These are phyloP conservation scores for Penicillium herquei DNA, from an alignment of 495 filamentous ascomycete genomes.

Conservation along the genomic window DNA sequence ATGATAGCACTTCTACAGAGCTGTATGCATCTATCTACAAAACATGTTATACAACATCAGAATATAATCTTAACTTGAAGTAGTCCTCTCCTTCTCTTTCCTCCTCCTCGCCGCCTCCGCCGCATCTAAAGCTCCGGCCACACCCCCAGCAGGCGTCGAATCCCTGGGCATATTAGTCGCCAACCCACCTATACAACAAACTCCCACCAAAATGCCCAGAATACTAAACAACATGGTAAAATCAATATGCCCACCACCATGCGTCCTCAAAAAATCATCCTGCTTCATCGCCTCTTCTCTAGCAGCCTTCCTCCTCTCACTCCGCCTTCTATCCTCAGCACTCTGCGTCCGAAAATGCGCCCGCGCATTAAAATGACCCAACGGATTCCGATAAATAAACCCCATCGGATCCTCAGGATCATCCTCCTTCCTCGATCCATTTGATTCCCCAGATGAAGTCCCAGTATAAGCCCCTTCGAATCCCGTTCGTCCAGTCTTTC, in stretches of 20 bases:
- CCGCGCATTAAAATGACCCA: conserved; percentile 63
- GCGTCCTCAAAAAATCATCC: neutral
- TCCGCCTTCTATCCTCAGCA: conserved; percentile 56
- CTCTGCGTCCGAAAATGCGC: conserved; percentile 68
- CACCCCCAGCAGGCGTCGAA: neutral
- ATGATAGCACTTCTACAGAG: no score
- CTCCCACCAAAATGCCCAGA: neutral
- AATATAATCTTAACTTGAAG: conserved; percentile 1
- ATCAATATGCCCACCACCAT: neutral
- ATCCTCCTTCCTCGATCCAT: conserved; percentile 1
- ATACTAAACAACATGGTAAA: neutral
- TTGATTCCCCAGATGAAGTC: conserved; percentile 32
- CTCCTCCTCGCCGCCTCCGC: neutral
- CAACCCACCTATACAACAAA: neutral
- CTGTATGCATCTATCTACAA: no score
- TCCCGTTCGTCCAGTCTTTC: conserved; percentile 21
- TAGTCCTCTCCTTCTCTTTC: conserved; percentile 23
- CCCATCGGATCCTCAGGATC: conserved; percentile 40
- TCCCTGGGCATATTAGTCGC: neutral
- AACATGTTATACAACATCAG: no score
- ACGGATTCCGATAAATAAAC: conserved; percentile 51
- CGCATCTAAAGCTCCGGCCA: neutral
- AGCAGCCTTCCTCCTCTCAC: conserved; percentile 33
- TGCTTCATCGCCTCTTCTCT: conserved; percentile 9
- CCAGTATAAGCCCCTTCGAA: conserved; percentile 4